Percentiles rank a stretch among this genome's conserved stretches.
Conservation (phyloP, 2,329 filamentous ascomycete genomes). For the Macrophomina pseudophaseolina region DNA sequence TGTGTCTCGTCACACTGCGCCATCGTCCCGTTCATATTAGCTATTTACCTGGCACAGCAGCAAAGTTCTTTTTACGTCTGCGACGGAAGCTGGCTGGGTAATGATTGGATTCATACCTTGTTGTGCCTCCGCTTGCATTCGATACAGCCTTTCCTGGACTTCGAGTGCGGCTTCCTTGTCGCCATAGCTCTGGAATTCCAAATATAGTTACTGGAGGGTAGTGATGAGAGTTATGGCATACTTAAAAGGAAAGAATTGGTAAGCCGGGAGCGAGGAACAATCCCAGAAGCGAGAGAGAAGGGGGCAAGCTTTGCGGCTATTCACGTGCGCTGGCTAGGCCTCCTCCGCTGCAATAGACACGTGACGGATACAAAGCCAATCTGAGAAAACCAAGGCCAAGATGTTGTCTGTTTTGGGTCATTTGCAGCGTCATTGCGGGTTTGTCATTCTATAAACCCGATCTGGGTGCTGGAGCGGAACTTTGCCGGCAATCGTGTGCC, state of each 20-base stretch:
- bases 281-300: too few relatives aligned
- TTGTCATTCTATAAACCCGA: background rate
- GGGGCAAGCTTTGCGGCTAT: too few relatives aligned
- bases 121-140: conserved; percentile 4
- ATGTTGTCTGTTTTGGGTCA: background rate
- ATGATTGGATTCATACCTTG: background rate
- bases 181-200: background rate
- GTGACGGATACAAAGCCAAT: too few relatives aligned
- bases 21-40: background rate
- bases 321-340: too few relatives aligned
- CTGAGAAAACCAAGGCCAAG: background rate
- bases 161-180: background rate
- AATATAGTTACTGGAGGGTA: too few relatives aligned
- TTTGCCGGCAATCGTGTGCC: background rate
- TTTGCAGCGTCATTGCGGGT: background rate
- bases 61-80: background rate
- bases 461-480: background rate
- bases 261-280: too few relatives aligned
- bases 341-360: too few relatives aligned
- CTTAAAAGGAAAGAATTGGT: too few relatives aligned
- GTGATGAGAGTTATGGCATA: too few relatives aligned
- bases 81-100: background rate
- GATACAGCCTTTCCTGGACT: background rate
- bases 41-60: background rate
- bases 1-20: background rate